These are phyloP conservation scores for Euphorbia tirucalli DNA, from an alignment of 345 rosid species.

Conservation along the genomic window DNA sequence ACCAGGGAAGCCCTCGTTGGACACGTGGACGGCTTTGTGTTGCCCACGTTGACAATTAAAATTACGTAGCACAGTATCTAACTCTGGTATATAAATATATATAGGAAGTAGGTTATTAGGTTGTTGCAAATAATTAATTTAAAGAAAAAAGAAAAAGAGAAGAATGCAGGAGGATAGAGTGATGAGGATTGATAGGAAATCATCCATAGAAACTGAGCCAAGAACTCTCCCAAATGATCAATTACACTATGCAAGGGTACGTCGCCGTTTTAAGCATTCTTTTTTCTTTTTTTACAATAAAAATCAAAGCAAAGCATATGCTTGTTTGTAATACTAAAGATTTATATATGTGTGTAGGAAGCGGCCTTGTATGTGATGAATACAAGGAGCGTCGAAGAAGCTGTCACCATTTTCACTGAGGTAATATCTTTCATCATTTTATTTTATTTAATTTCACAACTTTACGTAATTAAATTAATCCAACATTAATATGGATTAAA, in stretches of 20 bases:
- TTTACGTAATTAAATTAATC: too few species aligned
- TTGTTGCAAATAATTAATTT: background rate
- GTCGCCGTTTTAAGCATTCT: too few species aligned
- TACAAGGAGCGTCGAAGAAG: conserved; percentile 43
- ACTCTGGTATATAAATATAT: background rate
- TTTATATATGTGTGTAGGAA: too few species aligned
- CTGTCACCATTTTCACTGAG: conserved; percentile 43
- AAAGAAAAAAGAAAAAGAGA: background rate
- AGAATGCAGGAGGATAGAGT: background rate
- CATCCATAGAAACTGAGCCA: conserved; percentile 51
- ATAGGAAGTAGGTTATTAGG: background rate
- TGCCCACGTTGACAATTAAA: background rate
- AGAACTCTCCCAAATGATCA: conserved; percentile 41
- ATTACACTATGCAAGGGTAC: conserved; percentile 43
- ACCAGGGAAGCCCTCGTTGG: background rate
- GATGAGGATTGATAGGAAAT: conserved; percentile 26
- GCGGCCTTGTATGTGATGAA: conserved; percentile 47
- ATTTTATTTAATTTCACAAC: background rate
- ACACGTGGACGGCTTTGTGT: conserved; percentile 8
- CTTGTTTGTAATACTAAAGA: too few species aligned
- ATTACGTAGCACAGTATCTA: conserved; percentile 1
- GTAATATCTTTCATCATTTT: conserved; percentile 12
- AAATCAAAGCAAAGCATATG: too few species aligned
- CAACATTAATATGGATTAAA: too few species aligned
- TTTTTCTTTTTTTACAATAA: background rate